Evolutionary conservation across 352 stramenopile species (phyloP), one percentile per base, ranked within the genome.

Genomic region (Aphanomyces astaci): DNA sequence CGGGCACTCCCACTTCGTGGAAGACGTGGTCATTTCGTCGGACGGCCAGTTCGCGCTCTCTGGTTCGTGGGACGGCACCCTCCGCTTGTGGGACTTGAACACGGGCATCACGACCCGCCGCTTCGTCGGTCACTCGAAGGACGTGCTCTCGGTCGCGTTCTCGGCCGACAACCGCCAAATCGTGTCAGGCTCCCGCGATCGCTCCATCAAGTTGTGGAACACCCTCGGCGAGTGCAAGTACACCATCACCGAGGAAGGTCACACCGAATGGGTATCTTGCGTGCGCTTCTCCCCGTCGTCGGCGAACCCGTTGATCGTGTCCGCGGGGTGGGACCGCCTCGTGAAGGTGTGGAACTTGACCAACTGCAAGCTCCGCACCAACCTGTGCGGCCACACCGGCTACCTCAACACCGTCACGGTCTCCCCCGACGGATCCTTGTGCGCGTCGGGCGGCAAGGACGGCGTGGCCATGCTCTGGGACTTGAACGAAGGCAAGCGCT

Each of bases 341-440:
- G 97, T 99, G 32, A 99, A 99, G 94, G 98, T 99, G 70, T 99
- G 97, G 96, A 96, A 97, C 82, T 71, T 97, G 45, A 95, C 90
- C 71, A 99, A 99, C 92, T 99, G 96, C 94, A 98, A 99, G 82
- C 95, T 99, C 70, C 93, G 95, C 79, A 98, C 95, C 68, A 98
- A 99, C 86, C 84, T 99, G 24, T 96, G 98, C 77, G 98, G 98
- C 81, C 97, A 99, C 91, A 90, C 90, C 66, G 97, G 96, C 73
- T 99, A 99, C 92, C 84, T 99, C 48, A 99, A 99, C 95, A 99
- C 96, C 63, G 97, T 99, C 33, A 99, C 97, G 56, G 97, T 99
- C 60, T 99, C 96, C 62, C 98, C 98, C 7, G 98, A 99, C 92
- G 97, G 97, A 76, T 98, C 87, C 43, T 94, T 99, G 72, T 99